phyloP scores from a whole-genome alignment of 163 green algal species.

The Chlamydomonas reinhardtii region DNA sequence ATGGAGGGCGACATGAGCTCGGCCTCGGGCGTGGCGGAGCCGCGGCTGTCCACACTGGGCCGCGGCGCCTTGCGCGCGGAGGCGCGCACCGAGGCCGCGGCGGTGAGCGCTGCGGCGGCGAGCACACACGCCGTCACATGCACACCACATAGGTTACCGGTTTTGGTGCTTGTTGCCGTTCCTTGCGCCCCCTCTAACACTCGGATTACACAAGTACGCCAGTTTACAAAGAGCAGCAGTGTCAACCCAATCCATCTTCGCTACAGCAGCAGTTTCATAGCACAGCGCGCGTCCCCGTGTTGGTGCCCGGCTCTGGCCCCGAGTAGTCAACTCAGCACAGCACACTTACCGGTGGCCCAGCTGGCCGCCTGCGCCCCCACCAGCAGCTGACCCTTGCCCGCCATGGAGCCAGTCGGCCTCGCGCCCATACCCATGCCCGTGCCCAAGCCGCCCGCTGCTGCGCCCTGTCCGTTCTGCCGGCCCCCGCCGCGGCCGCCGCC shows the following conservation, averaged over 20 bases:
- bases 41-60: constrained; percentile 5
- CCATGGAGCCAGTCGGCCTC: not conserved
- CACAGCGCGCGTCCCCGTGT: too few species aligned
- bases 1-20: constrained; percentile 46
- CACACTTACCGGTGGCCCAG: not conserved
- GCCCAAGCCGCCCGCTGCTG: not conserved
- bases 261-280: too few species aligned
- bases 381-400: constrained; percentile 6
- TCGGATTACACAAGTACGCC: too few species aligned
- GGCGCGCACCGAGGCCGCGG: constrained; percentile 16
- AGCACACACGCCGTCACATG: not conserved
- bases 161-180: too few species aligned
- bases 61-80: constrained; percentile 25
- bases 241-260: too few species aligned
- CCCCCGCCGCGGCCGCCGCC: not conserved
- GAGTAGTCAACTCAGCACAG: too few species aligned
- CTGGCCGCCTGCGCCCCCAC: constrained; percentile 9
- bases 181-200: too few species aligned
- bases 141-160: too few species aligned
- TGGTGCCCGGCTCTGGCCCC: too few species aligned
- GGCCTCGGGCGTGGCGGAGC: constrained; percentile 42
- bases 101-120: not conserved
- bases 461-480: not conserved
- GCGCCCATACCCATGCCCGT: too few species aligned
- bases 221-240: too few species aligned